Percentiles rank a stretch among this genome's conserved stretches.
These are phyloP conservation scores for Cladosporium velox DNA, from an alignment of 2,329 filamentous ascomycete genomes.

Conservation along the genomic window DNA sequence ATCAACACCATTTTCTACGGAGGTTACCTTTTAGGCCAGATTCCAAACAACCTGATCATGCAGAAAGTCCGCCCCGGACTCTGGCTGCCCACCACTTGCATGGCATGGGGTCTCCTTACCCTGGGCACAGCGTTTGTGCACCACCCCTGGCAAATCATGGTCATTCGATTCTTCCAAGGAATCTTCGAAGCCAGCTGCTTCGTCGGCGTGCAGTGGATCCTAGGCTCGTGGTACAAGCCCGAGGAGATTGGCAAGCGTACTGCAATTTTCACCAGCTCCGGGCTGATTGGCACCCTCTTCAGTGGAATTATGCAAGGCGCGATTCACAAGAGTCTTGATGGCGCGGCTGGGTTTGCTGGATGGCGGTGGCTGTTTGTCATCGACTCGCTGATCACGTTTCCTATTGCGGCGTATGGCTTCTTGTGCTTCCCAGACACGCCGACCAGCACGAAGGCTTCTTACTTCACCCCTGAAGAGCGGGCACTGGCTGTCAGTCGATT, in stretches of 20 bases:
- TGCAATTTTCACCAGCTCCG: slow-evolving; percentile 21
- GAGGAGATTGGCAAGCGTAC: slow-evolving; percentile 24
- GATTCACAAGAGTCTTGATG: slow-evolving; percentile 40
- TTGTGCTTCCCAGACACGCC: slow-evolving; percentile 54
- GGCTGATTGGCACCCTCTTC: slow-evolving; percentile 8
- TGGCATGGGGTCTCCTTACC: slow-evolving; percentile 66
- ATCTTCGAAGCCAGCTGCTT: slow-evolving; percentile 34
- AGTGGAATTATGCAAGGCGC: slow-evolving; percentile 23
- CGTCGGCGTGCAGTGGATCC: slow-evolving; percentile 33
- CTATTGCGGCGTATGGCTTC: slow-evolving; percentile 55
- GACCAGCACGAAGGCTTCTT: slow-evolving; percentile 22
- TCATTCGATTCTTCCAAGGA: slow-evolving; percentile 54
- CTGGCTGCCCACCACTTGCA: slow-evolving; percentile 44
- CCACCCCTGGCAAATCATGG: slow-evolving; percentile 59
- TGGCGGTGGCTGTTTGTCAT: slow-evolving; percentile 57
- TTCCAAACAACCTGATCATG: slow-evolving; percentile 63
- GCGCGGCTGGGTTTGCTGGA: slow-evolving; percentile 41
- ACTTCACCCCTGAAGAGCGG: slow-evolving; percentile 27
- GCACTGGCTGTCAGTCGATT: slow-evolving; percentile 29
- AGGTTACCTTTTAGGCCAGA: slow-evolving; percentile 55
- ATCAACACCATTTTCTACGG: slow-evolving; percentile 38
- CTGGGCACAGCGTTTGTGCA: slow-evolving; percentile 53
- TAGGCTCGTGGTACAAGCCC: slow-evolving; percentile 32
- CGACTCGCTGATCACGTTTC: slow-evolving; percentile 56
- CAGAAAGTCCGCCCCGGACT: slow-evolving; percentile 64